Base-by-base conservation (phyloP, 164 flowering plant genomes). In the Nelumbo lutea region DNA sequence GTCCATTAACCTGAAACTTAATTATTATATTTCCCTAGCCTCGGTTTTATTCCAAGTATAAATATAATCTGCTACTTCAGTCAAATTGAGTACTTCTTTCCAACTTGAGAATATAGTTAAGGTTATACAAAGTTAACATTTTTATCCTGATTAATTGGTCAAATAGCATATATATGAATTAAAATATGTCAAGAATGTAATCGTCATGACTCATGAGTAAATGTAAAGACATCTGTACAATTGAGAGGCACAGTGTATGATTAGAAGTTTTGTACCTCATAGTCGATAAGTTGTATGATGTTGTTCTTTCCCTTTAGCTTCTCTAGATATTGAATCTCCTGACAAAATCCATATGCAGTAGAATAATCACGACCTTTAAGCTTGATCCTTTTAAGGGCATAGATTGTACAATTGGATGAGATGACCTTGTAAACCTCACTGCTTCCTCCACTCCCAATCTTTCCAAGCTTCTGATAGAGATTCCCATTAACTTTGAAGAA, bases 341-440 rank as follows among this genome's bases (percentile, higher is more conserved):
- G 98, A 81, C 94, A 95, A 72, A 95, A 95, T 3, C 98, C 98
- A 83, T 78, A 87, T 44, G 98, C 97, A 70, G 97, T 95, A 27
- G 93, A 90, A 78, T 90, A 95, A 77, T 95, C 98, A 64, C 98
- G 97, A 50, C 99, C 99, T 76, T 90, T 95, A 58, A 95, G 99
- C 83, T 87, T 92, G 76, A 95, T 95, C 72, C 83, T 92, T 73
- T 95, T 95, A 47, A 95, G 86, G 68, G 99, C 99, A 82, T 90
- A 90, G 73, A 95, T 95, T 41, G 79, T 83, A 81, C 99, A 95
- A 59, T 92, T 94, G 27, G 96, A 76, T 66, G 98, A 80, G 67
- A 95, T 95, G 70, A 92, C 99, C 78, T 95, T 95, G 83, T 92
- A 90, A 60, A 95, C 99, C 81, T 95, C 99, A 85, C 99, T 95